Evolutionary conservation across 306 rosid genomes (phyloP), one percentile per base, ranked within the genome.

Genomic region (Mimosa bimucronata): DNA sequence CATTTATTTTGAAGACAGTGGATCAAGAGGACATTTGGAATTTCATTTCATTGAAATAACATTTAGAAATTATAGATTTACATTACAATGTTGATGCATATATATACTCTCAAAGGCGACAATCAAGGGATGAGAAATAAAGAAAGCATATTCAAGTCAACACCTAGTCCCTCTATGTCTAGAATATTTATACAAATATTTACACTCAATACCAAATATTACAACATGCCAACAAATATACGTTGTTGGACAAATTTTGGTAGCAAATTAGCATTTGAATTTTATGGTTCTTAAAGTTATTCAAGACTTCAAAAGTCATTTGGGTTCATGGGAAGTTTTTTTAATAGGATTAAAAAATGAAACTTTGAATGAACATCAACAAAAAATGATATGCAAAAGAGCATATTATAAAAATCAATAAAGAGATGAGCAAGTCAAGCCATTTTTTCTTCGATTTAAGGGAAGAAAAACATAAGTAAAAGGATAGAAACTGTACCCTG

Each of bases 401-500:
- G 42, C 41, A 65, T 2, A 66, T 65, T 72, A 40, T 75, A 46
- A 55, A 30, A 34, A 75, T 44, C 81, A 41, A 29, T 48, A 23
- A 84, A 68, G 41, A 52, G 66, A n/a, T 19, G 46, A 73, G 31
- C 4, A 52, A 53, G 66, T 52, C 5, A 28, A 81, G 3, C 62
- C 37, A 62, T 71, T 58, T 48, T 25, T 28, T 19, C 31, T 38
- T n/a, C 53, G 42, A 48, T n/a, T 6, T 46, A 13, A 66, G 31
- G 58, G 48, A 44, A 55, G 67, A 11, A 75, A 57, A 46, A 53
- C 7, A 80, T 53, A 68, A 41, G 50, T 61, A 62, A 76, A 83
- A 58, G 48, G 71, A 66, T 16, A 66, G 72, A 66, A 19, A n/a
- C 44, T 65, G 28, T 92, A 94, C 97, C 93, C 80, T 83, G 26